Evolutionary conservation across 139 green algal species (phyloP).

Genomic region (Picochlorum sp.): DNA sequence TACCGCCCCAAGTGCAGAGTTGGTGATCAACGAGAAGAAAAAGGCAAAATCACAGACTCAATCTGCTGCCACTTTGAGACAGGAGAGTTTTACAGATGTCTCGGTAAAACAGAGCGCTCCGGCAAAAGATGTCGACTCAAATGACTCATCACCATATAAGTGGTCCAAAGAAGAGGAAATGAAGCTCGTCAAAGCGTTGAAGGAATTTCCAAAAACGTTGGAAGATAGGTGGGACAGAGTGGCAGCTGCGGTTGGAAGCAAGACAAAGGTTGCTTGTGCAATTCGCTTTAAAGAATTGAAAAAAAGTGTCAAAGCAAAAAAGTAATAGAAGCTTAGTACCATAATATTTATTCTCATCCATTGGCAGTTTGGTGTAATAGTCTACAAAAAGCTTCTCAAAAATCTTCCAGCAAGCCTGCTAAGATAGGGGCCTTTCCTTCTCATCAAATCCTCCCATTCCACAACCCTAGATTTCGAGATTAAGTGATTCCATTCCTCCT

Average conservation of each 20-base stretch:
- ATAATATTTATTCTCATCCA: background rate
- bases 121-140: slow-evolving; percentile 5
- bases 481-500: background rate
- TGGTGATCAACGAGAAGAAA: slow-evolving; percentile 14
- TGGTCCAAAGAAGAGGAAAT: slow-evolving; percentile 81
- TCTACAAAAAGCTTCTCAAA: slow-evolving; percentile 4
- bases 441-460: background rate
- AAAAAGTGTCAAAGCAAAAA: slow-evolving; percentile 41
- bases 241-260: slow-evolving; percentile 60
- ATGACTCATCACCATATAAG: background rate
- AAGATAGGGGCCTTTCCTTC: background rate
- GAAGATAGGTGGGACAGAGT: slow-evolving; percentile 32
- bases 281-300: slow-evolving; percentile 81
- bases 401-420: background rate
- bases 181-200: slow-evolving; percentile 83
- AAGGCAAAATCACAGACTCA: slow-evolving; percentile 38
- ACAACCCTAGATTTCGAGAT: background rate
- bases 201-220: slow-evolving; percentile 74
- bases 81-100: slow-evolving; percentile 64
- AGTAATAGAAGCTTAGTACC: background rate
- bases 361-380: background rate
- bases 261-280: slow-evolving; percentile 78
- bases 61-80: slow-evolving; percentile 38
- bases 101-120: slow-evolving; percentile 38
- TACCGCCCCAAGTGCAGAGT: background rate